phyloP scores from a whole-genome alignment of 805 yeast genomes.

The Wickerhamiella azymoides region DNA sequence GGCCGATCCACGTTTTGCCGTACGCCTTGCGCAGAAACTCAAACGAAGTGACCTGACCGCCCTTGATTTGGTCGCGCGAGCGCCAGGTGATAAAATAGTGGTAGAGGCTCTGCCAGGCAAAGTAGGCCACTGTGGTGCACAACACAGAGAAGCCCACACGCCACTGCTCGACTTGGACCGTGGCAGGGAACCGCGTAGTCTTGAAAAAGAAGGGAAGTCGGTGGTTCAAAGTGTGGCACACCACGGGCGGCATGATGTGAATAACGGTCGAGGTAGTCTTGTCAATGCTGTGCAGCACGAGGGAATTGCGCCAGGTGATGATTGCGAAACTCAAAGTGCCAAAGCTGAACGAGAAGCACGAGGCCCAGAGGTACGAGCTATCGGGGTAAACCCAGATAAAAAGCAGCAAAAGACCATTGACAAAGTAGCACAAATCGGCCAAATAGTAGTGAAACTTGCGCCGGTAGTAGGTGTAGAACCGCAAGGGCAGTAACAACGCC shows the following conservation, averaged over 20 bases:
- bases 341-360: conserved; percentile 74
- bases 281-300: conserved; percentile 82
- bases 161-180: conserved; percentile 57
- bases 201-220: conserved; percentile 43
- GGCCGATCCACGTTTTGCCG: conserved; percentile 50
- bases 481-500: conserved; percentile 59
- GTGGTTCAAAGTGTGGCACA: conserved; percentile 77
- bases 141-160: conserved; percentile 53
- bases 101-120: conserved; percentile 80
- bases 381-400: conserved; percentile 76
- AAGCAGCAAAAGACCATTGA: conserved; percentile 50
- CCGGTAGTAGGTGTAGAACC: conserved; percentile 72
- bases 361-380: conserved; percentile 56
- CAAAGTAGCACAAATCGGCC: conserved; percentile 90
- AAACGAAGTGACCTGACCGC: conserved; percentile 79
- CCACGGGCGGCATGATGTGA: conserved; percentile 80
- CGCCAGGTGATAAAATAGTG: conserved; percentile 84
- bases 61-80: conserved; percentile 62
- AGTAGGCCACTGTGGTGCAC: conserved; percentile 69
- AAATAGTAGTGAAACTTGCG: conserved; percentile 69
- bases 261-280: conserved; percentile 85
- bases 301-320: conserved; percentile 87
- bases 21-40: conserved; percentile 67
- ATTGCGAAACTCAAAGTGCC: conserved; percentile 92
- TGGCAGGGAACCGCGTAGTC: conserved; percentile 61